These are phyloP conservation scores for Lactifluus echinatus DNA, from an alignment of 768 basidiomycete species.

Conservation along the genomic window DNA sequence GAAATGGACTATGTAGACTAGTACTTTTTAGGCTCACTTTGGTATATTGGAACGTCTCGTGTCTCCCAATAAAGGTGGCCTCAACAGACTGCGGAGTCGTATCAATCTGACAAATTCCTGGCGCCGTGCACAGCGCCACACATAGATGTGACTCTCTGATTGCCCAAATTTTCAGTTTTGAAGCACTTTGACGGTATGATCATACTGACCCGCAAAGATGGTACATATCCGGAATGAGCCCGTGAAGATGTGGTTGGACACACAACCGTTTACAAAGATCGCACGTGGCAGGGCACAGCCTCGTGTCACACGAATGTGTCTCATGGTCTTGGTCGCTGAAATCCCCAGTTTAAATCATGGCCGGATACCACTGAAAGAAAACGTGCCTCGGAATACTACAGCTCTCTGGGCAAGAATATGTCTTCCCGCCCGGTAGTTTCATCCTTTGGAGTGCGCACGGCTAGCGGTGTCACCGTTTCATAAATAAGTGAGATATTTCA, in stretches of 20 bases:
- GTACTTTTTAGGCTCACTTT: constrained; percentile 45
- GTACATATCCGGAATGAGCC: constrained; percentile 30
- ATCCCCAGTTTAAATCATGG: neutral
- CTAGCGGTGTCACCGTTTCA: neutral
- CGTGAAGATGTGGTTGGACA: constrained; percentile 42
- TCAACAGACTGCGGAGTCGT: constrained; percentile 51
- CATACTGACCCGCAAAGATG: constrained; percentile 50
- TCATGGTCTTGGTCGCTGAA: constrained; percentile 39
- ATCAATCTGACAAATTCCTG: constrained; percentile 51
- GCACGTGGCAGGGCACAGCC: constrained; percentile 46
- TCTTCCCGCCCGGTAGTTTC: neutral
- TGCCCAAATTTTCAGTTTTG: neutral
- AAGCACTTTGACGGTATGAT: too few relatives aligned
- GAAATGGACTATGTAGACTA: too few relatives aligned
- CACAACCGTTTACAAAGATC: constrained; percentile 49
- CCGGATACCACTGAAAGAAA: neutral
- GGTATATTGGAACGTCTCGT: constrained; percentile 57
- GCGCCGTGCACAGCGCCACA: constrained; percentile 32
- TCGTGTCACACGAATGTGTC: constrained; percentile 41
- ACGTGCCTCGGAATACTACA: constrained; percentile 10
- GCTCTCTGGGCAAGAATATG: constrained; percentile 9
- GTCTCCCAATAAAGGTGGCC: constrained; percentile 50
- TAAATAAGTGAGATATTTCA: neutral
- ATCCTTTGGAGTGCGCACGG: constrained; percentile 14
- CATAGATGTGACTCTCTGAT: constrained; percentile 46